Evolutionary conservation across 2,329 filamentous ascomycete species (phyloP).

Genomic region (Botrytis sinoallii): DNA sequence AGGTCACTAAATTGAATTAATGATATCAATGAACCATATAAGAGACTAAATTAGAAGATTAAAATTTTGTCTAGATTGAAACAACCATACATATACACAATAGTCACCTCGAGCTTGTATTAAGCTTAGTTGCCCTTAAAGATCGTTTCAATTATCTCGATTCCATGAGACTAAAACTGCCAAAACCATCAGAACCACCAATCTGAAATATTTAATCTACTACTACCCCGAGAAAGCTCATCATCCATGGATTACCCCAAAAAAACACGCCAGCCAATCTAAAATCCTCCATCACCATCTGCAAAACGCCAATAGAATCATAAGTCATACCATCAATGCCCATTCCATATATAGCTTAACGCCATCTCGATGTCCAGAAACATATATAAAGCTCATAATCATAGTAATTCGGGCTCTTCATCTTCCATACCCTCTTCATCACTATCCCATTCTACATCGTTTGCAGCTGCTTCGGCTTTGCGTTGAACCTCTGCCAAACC

Average conservation of each 20-base stretch:
- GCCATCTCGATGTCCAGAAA: slow-evolving; percentile 3
- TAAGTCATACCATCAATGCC: background rate
- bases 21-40: background rate
- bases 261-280: background rate
- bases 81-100: background rate
- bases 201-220: background rate
- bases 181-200: background rate
- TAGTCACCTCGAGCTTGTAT: background rate
- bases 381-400: slow-evolving; percentile 17
- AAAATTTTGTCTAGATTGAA: background rate
- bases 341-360: slow-evolving; percentile 7
- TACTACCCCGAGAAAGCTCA: background rate
- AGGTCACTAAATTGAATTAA: background rate
- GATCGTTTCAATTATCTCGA: background rate
- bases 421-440: slow-evolving; percentile 55
- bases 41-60: background rate
- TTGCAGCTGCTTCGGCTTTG: slow-evolving; percentile 48
- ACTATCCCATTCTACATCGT: slow-evolving; percentile 59
- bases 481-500: slow-evolving; percentile 71
- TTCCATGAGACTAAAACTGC: background rate
- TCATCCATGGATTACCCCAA: background rate
- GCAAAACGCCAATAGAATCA: slow-evolving; percentile 10
- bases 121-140: background rate
- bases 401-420: slow-evolving; percentile 42
- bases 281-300: background rate